phyloP scores from a whole-genome alignment of 768 basidiomycete species.

The Termitomyces sp. region DNA sequence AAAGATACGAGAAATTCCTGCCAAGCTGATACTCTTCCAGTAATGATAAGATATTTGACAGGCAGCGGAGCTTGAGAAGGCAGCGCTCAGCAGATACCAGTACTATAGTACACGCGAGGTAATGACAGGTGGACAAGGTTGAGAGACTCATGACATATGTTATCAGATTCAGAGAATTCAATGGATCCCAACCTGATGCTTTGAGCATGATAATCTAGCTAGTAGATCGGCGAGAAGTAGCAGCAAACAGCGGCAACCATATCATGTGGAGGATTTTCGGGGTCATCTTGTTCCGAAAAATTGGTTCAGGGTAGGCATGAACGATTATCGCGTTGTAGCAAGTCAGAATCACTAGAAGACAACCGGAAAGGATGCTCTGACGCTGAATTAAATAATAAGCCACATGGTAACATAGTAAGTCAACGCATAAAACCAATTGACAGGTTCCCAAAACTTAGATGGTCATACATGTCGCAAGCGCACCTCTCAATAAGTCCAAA shows the following conservation, averaged over 20 bases:
- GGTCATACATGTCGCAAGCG: not conserved
- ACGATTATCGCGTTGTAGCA: not conserved
- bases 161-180: not conserved
- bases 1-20: not conserved
- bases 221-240: not conserved
- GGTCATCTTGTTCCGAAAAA: not conserved
- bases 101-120: not conserved
- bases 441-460: not conserved
- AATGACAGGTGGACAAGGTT: not conserved
- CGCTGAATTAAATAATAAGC: not conserved
- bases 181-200: not conserved
- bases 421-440: not conserved
- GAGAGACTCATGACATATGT: not conserved
- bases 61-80: not conserved
- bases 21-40: not conserved
- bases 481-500: not conserved
- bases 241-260: not conserved
- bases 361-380: not conserved
- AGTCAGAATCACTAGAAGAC: not conserved
- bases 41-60: not conserved
- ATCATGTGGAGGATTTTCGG: not conserved
- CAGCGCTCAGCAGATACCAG: not conserved
- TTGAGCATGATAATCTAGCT: not conserved
- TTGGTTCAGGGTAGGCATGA: not conserved
- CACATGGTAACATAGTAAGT: not conserved